These are phyloP conservation scores for Candida tibetensis DNA, from an alignment of 805 yeast genomes.

Conservation along the genomic window DNA sequence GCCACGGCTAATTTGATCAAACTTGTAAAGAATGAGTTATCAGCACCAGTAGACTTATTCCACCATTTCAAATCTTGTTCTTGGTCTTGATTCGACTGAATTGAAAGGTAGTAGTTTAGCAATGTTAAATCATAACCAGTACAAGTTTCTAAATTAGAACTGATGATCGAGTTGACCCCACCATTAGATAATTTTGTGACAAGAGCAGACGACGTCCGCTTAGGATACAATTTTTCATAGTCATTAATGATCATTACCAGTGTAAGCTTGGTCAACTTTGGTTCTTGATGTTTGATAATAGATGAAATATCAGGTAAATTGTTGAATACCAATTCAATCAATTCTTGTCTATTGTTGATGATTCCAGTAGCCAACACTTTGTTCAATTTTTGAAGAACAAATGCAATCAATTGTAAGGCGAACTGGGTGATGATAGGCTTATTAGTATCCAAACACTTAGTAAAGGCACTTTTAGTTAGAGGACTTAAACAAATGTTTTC, in stretches of 20 bases:
- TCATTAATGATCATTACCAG: slow-evolving; percentile 42
- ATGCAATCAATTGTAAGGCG: slow-evolving; percentile 56
- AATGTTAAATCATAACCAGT: slow-evolving; percentile 55
- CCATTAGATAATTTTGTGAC: slow-evolving; percentile 15
- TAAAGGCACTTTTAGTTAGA: slow-evolving; percentile 53
- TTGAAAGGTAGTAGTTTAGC: slow-evolving; percentile 53
- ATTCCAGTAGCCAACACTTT: slow-evolving; percentile 25
- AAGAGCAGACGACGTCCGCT: slow-evolving; percentile 16
- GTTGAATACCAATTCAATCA: slow-evolving; percentile 24
- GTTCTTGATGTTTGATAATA: slow-evolving; percentile 36
- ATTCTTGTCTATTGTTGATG: slow-evolving; percentile 20
- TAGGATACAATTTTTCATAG: slow-evolving; percentile 38
- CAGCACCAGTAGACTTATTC: slow-evolving; percentile 40
- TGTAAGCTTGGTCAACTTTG: slow-evolving; percentile 46
- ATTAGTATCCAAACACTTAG: slow-evolving; percentile 50
- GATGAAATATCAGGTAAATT: slow-evolving; percentile 52
- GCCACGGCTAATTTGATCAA: slow-evolving; percentile 47
- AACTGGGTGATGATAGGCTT: slow-evolving; percentile 58
- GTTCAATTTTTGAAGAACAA: slow-evolving; percentile 53
- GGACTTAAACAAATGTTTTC: slow-evolving; percentile 67
- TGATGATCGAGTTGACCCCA: slow-evolving; percentile 17
- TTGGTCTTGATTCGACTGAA: slow-evolving; percentile 50
- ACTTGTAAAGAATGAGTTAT: slow-evolving; percentile 63
- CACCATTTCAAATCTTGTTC: slow-evolving; percentile 70
- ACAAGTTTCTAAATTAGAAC: slow-evolving; percentile 12